Evolutionary conservation across 345 rosid species (phyloP), one percentile per base, ranked within the genome.

Genomic region (Syzygium oleosum): DNA sequence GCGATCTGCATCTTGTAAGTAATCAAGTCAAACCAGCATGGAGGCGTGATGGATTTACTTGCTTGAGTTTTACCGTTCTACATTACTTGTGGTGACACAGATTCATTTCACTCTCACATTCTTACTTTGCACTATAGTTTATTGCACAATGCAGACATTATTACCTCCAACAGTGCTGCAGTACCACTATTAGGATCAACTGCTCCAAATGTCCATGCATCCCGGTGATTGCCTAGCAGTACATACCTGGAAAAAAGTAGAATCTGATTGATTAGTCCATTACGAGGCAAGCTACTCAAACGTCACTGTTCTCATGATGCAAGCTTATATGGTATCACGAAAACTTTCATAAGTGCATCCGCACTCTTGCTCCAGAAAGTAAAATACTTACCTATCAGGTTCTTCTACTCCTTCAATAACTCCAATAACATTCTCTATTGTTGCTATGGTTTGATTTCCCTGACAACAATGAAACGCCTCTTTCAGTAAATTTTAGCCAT

Each of bases 161-260:
- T 78, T 51, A 92, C 99, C 98, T 97, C 99, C 86, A 96, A 89
- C 52, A 97, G 91, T 41, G 95, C 93, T 23, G 97, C 99, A 54
- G 98, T 95, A 29, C 96, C 99, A 53, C 99, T 97, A 90, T 94
- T 96, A 56, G 98, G 98, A 94, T 96, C 98, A 52, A 92, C 99
- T 7, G 98, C 97, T 84, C 99, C 99, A 79, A 94, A 97, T 51
- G 95, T 95, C 99, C 99, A 97, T 86, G 99, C 99, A 90, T 96
- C 99, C 52, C 98, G 90, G 90, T 97, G 99, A 92, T 97, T 96
- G 19, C 99, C 98, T 88, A 97, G 89, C 86, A 96, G 87, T 85
- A 96, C 93, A 87, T 90, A 97, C 88, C 99, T 97, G 86, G 34
- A 87, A 61, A n/a, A 86, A 85, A 31, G 56, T 53, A 53, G 65